phyloP scores from a whole-genome alignment of 371 early-diverging fungal genomes.

The Chytridiales sp. region DNA sequence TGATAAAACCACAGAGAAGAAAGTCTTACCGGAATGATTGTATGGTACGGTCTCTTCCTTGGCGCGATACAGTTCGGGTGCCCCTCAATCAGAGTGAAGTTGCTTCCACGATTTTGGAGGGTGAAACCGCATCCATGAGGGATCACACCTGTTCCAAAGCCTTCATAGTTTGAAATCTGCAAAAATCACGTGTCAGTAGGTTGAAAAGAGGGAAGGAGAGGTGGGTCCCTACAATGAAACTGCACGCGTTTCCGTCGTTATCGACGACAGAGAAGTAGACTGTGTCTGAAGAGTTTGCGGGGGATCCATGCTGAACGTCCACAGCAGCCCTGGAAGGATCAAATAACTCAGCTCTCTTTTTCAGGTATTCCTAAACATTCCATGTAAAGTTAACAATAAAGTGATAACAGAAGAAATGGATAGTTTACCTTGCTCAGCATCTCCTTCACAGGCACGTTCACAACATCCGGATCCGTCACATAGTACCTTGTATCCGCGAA shows the following conservation, averaged over 20 bases:
- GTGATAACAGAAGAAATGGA: neutral
- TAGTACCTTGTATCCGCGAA: slow-evolving; percentile 72
- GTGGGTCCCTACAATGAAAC: slow-evolving; percentile 63
- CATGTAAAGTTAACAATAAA: neutral
- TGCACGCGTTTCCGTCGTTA: slow-evolving; percentile 79
- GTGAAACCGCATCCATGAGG: slow-evolving; percentile 69
- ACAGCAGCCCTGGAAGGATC: slow-evolving; percentile 50
- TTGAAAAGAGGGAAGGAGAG: neutral
- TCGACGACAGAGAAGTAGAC: slow-evolving; percentile 80
- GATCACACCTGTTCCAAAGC: slow-evolving; percentile 61
- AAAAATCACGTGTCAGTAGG: slow-evolving; percentile 3
- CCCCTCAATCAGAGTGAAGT: slow-evolving; percentile 58
- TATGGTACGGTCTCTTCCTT: slow-evolving; percentile 82
- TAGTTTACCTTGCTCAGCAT: slow-evolving; percentile 53
- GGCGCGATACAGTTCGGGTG: slow-evolving; percentile 72
- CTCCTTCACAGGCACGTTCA: slow-evolving; percentile 48
- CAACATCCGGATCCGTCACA: slow-evolving; percentile 69
- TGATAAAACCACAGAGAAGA: slow-evolving; percentile 49
- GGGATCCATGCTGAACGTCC: slow-evolving; percentile 57
- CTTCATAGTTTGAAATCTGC: slow-evolving; percentile 58
- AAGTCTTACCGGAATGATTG: slow-evolving; percentile 70
- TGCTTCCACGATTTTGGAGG: slow-evolving; percentile 72
- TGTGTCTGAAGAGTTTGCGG: slow-evolving; percentile 65
- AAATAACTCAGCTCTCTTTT: slow-evolving; percentile 57
- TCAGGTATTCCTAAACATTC: slow-evolving; percentile 51